These are phyloP conservation scores for Blepharisma undulans DNA, from an alignment of 169 alveolate species.

Conservation along the genomic window DNA sequence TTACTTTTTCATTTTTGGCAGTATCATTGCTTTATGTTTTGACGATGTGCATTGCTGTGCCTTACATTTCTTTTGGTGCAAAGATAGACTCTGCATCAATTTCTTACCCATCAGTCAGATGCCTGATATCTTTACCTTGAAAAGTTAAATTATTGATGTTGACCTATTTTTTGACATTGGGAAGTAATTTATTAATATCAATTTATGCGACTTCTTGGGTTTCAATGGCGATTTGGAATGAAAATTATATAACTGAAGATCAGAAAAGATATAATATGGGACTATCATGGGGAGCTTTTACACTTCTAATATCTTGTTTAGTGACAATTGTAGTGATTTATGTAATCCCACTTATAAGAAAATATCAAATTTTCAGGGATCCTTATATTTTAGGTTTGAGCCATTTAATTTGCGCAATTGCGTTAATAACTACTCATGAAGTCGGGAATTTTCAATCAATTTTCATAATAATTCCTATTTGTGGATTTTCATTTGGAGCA, in stretches of 20 bases:
- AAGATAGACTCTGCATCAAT: no score
- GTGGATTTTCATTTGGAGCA: constrained; percentile 7
- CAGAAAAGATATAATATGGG: not conserved
- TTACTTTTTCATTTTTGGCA: not conserved
- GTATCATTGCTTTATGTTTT: not conserved
- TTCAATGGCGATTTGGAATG: not conserved
- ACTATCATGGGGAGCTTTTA: not conserved
- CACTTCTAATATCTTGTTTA: not conserved
- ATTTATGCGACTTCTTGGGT: not conserved
- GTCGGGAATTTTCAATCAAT: not conserved
- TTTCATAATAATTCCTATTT: not conserved
- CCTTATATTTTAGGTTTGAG: not conserved
- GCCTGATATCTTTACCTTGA: not conserved
- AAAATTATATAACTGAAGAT: not conserved
- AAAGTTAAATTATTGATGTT: not conserved
- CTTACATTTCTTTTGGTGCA: no score
- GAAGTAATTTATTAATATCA: not conserved
- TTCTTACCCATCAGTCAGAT: no score
- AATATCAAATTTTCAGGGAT: not conserved
- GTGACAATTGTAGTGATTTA: not conserved
- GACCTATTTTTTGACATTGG: not conserved
- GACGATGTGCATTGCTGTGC: not conserved
- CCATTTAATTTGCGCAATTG: not conserved
- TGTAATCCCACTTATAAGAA: not conserved
- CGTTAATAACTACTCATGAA: not conserved